Conservation (phyloP, 768 basidiomycete genomes). For the Leccinellum rugosiceps region DNA sequence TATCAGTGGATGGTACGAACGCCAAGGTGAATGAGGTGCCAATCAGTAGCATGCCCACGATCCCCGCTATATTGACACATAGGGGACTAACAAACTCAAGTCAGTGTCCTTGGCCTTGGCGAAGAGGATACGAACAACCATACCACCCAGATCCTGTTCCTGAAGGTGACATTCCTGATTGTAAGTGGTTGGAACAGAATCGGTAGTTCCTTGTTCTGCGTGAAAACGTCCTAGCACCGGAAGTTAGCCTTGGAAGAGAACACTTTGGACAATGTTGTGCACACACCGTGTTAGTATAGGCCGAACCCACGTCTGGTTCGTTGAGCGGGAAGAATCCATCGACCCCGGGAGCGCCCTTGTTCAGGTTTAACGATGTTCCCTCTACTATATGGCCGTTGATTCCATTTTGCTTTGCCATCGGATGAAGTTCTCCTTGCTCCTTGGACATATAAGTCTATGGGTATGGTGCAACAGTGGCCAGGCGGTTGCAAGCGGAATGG, state of each 20-base stretch:
- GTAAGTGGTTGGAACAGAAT: constrained; percentile 64
- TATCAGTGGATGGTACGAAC: constrained; percentile 27
- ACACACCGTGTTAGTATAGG: constrained; percentile 25
- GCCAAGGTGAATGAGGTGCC: constrained; percentile 80
- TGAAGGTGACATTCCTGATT: constrained; percentile 60
- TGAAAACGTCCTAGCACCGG: constrained; percentile 31
- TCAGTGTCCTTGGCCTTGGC: not conserved
- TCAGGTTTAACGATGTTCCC: constrained; percentile 29
- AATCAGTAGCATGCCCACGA: constrained; percentile 74
- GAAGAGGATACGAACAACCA: not conserved
- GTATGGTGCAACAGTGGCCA: not conserved
- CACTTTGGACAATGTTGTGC: constrained; percentile 1
- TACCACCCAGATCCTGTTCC: constrained; percentile 73
- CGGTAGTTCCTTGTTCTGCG: constrained; percentile 51
- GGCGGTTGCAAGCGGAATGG: not conserved
- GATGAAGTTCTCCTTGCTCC: not conserved
- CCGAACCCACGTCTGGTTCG: constrained; percentile 52
- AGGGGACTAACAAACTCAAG: constrained; percentile 44
- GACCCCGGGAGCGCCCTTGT: constrained; percentile 47
- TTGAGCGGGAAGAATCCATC: constrained; percentile 60
- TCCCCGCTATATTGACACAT: constrained; percentile 85
- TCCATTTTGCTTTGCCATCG: not conserved
- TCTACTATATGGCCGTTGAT: not conserved
- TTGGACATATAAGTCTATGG: not conserved
- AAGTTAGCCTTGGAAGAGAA: not conserved